Conservation (phyloP, 1,284 basidiomycete species). For the Malassezia restricta region DNA sequence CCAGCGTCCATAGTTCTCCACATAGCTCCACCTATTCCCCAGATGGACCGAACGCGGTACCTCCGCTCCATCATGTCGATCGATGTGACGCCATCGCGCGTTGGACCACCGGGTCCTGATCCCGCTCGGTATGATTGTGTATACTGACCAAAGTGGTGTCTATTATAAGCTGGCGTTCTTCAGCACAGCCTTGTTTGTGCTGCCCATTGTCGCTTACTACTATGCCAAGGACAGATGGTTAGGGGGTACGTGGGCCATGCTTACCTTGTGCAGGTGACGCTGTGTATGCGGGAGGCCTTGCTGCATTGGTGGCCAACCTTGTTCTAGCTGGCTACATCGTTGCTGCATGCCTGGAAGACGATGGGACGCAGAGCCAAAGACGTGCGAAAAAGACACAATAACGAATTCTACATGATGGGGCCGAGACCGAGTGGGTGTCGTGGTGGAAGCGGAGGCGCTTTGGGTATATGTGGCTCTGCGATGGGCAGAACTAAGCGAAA, state of each 20-base stretch:
- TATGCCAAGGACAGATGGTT: slow-evolving; percentile 31
- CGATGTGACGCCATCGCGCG: slow-evolving; percentile 11
- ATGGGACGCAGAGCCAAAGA: slow-evolving; percentile 1
- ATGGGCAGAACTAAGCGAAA: slow-evolving; percentile 34
- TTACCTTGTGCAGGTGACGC: slow-evolving; percentile 23
- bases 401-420: background rate
- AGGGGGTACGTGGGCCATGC: slow-evolving; percentile 17
- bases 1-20: no score
- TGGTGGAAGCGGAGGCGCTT: background rate
- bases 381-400: slow-evolving; percentile 10
- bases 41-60: no score
- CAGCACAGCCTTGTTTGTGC: slow-evolving; percentile 32
- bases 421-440: background rate
- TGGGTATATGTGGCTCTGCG: background rate
- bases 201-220: slow-evolving; percentile 36
- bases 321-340: slow-evolving; percentile 39
- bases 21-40: background rate
- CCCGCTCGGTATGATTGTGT: slow-evolving; percentile 4
- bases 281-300: slow-evolving; percentile 41
- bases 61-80: slow-evolving; percentile 2
- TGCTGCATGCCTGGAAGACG: slow-evolving; percentile 39
- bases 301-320: slow-evolving; percentile 41
- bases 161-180: slow-evolving; percentile 42
- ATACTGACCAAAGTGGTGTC: slow-evolving; percentile 19
- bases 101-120: slow-evolving; percentile 8